Evolutionary conservation across 768 basidiomycete species (phyloP).

Genomic region (Agrocybe praecox): DNA sequence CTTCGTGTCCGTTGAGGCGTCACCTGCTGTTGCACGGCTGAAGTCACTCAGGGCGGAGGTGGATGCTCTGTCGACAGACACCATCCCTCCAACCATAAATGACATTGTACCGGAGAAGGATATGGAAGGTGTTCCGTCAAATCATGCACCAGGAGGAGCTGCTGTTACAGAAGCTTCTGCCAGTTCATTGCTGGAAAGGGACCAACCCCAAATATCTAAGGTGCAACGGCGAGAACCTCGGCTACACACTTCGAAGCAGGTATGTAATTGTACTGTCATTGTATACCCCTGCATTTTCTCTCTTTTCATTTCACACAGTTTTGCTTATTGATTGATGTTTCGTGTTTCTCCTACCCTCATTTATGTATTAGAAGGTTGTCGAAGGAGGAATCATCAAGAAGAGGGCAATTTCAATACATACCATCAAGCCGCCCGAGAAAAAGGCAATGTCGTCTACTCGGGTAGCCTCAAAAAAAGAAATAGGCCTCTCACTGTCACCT

Average conservation of each 20-base stretch:
- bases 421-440: not conserved
- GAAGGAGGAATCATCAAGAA: constrained; percentile 30
- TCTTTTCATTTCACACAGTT: constrained; percentile 3
- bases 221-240: constrained; percentile 14
- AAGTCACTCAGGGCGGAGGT: constrained; percentile 27
- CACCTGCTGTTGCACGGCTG: constrained; percentile 23
- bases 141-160: not conserved
- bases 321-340: constrained; percentile 19
- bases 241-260: constrained; percentile 12
- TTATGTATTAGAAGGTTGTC: constrained; percentile 17
- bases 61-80: constrained; percentile 23
- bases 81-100: constrained; percentile 9
- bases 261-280: constrained; percentile 13
- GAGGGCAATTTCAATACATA: constrained; percentile 5
- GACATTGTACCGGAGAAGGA: constrained; percentile 1
- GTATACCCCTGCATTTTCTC: not conserved
- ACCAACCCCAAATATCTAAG: constrained; percentile 1
- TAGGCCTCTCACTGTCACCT: constrained; percentile 10
- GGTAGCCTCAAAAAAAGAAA: not conserved
- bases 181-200: constrained; percentile 19
- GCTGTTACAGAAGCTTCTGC: constrained; percentile 14
- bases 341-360: constrained; percentile 5
- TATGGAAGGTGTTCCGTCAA: not conserved
- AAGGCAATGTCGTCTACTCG: not conserved
- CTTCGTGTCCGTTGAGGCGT: constrained; percentile 19